Evolutionary conservation across 768 basidiomycete species (phyloP).

Genomic region (Mycena crocata): DNA sequence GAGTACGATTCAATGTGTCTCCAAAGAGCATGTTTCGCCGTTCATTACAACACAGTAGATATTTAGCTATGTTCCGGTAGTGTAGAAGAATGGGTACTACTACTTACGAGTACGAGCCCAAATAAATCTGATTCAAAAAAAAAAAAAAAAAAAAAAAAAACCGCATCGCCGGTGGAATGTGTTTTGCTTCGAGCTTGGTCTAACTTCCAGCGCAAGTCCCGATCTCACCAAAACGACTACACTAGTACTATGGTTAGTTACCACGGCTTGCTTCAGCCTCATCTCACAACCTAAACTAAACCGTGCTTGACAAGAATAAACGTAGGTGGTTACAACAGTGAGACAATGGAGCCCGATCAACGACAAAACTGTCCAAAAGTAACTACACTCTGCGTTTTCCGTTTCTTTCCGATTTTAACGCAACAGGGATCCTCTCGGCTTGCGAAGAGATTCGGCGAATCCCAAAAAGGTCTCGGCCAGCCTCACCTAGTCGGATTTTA

Average conservation of each 20-base stretch:
- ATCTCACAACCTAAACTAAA: too few species aligned
- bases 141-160: constrained; percentile 6
- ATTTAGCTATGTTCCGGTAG: background rate
- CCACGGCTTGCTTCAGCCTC: too few species aligned
- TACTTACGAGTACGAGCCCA: background rate
- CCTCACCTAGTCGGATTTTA: constrained; percentile 56
- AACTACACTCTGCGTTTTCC: too few species aligned
- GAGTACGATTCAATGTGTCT: background rate
- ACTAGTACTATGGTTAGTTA: too few species aligned
- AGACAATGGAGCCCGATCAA: too few species aligned
- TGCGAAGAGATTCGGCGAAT: constrained; percentile 68
- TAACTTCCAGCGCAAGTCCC: too few species aligned
- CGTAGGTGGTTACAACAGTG: background rate
- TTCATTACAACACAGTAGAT: background rate
- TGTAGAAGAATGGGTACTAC: constrained; percentile 5
- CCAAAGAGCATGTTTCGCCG: background rate
- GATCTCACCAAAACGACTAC: too few species aligned
- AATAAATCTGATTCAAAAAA: constrained; percentile 10
- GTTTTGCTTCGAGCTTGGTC: too few species aligned
- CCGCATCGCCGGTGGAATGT: too few species aligned
- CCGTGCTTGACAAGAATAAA: too few species aligned
- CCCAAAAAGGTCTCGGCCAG: constrained; percentile 69
- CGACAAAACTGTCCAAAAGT: too few species aligned
- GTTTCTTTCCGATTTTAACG: too few species aligned
- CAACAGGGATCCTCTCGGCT: constrained; percentile 64